Percentiles rank a stretch among this genome's conserved stretches.
phyloP scores from a whole-genome alignment of 2,329 filamentous ascomycete species.

The Aspergillus intermedius region DNA sequence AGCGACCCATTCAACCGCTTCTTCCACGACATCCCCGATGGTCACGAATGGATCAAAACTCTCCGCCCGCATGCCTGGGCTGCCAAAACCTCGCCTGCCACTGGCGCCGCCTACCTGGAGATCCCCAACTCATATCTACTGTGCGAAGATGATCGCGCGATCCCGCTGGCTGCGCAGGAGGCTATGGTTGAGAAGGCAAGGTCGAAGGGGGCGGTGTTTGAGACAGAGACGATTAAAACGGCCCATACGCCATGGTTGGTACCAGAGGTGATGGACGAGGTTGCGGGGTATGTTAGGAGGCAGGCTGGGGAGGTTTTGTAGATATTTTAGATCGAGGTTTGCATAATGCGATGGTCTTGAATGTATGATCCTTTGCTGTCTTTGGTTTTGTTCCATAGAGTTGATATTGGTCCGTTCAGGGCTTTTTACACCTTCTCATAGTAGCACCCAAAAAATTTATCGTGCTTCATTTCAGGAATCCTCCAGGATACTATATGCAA shows the following conservation, averaged over 20 bases:
- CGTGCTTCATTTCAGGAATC: too few relatives aligned
- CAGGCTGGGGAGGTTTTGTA: slow-evolving; percentile 5
- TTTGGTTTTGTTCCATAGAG: too few relatives aligned
- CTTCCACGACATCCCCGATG: slow-evolving; percentile 27
- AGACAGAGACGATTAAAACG: slow-evolving; percentile 23
- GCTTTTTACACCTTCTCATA: too few relatives aligned
- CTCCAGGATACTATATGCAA: too few relatives aligned
- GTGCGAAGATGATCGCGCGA: slow-evolving; percentile 25
- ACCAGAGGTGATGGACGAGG: slow-evolving; percentile 12
- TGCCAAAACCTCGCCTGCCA: slow-evolving; percentile 22
- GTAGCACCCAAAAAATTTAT: too few relatives aligned
- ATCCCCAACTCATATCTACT: slow-evolving; percentile 22
- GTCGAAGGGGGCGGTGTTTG: slow-evolving; percentile 19
- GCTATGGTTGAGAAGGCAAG: slow-evolving; percentile 25
- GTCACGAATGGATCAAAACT: slow-evolving; percentile 20
- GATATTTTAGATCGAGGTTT: too few relatives aligned
- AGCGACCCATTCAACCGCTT: slow-evolving; percentile 20
- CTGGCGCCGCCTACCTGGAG: slow-evolving; percentile 18
- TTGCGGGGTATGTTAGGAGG: slow-evolving; percentile 14
- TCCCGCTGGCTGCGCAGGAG: slow-evolving; percentile 25
- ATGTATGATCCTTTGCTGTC: too few relatives aligned
- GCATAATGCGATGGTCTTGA: too few relatives aligned
- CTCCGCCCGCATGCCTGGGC: slow-evolving; percentile 26
- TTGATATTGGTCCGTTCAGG: too few relatives aligned
- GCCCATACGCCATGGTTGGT: slow-evolving; percentile 25